Evolutionary conservation across 345 rosid species (phyloP).

Genomic region (Lagerstroemia speciosa): DNA sequence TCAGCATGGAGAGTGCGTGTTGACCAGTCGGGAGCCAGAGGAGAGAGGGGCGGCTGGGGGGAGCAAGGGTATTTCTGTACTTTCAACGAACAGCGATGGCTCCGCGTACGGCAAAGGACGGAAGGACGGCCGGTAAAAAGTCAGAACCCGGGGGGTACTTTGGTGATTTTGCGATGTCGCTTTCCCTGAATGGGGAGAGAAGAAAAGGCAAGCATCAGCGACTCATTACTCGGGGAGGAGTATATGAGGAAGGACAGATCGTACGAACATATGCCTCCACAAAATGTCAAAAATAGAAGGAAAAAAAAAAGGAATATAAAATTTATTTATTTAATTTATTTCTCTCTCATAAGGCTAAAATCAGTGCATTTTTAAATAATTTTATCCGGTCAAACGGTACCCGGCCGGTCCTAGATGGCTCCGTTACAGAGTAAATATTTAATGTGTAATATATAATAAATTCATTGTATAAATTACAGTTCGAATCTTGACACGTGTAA

Average conservation of each 20-base stretch:
- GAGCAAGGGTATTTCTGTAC: slow-evolving; percentile 7
- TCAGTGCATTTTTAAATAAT: too few relatives aligned
- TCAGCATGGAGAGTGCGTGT: too few relatives aligned
- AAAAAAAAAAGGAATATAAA: background rate
- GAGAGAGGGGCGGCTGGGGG: too few relatives aligned
- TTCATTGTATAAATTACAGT: too few relatives aligned
- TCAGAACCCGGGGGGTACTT: slow-evolving; percentile 16
- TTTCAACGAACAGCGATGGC: background rate
- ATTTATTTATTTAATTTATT: too few relatives aligned
- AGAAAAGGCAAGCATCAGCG: background rate
- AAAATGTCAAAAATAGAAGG: background rate
- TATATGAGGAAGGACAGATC: slow-evolving; percentile 44
- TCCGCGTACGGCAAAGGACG: slow-evolving; percentile 30
- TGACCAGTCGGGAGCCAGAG: too few relatives aligned
- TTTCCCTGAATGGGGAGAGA: background rate
- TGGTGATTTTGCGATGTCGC: slow-evolving; percentile 9
- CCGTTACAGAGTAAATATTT: too few relatives aligned
- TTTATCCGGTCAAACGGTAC: too few relatives aligned
- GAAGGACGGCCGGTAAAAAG: slow-evolving; percentile 14
- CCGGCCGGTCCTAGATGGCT: too few relatives aligned
- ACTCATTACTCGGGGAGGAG: slow-evolving; percentile 16
- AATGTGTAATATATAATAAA: too few relatives aligned
- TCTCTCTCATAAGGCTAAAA: too few relatives aligned
- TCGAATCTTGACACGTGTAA: too few relatives aligned
- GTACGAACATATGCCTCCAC: slow-evolving; percentile 19